Evolutionary conservation across 805 yeast species (phyloP).

Genomic region (Myxozyma sirexii): DNA sequence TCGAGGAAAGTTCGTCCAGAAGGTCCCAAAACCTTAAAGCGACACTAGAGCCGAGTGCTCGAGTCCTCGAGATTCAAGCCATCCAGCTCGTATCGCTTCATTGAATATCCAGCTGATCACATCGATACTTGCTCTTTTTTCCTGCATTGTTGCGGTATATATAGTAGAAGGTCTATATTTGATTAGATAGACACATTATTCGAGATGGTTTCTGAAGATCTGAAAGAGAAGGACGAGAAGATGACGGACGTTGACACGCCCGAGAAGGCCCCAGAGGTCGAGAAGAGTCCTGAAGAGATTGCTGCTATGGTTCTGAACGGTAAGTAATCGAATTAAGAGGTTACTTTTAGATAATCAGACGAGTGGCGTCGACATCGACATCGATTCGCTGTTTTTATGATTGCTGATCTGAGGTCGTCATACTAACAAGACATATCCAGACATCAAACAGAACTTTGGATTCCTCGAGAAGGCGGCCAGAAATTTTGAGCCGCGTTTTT

Average conservation of each 20-base stretch:
- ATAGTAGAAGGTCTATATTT: background rate
- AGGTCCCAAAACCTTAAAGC: constrained; percentile 2
- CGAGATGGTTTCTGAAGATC: constrained; percentile 7
- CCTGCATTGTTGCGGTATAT: background rate
- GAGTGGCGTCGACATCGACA: too few relatives aligned
- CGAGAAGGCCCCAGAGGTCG: constrained; percentile 8
- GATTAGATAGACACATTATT: background rate
- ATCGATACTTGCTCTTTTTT: too few relatives aligned
- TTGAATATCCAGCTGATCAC: background rate
- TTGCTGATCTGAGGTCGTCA: background rate
- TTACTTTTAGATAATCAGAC: too few relatives aligned
- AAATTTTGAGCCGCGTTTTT: constrained; percentile 81
- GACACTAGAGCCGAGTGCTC: background rate
- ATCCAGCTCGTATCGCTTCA: background rate
- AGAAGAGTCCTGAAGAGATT: constrained; percentile 21
- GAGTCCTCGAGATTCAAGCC: background rate
- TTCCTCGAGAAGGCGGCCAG: constrained; percentile 64
- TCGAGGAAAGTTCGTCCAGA: background rate
- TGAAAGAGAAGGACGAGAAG: constrained; percentile 17
- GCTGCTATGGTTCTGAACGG: constrained; percentile 27
- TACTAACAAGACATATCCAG: constrained; percentile 25
- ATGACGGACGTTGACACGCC: constrained; percentile 18
- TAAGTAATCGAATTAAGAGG: background rate
- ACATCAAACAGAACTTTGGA: constrained; percentile 47
- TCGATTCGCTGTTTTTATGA: too few relatives aligned